Conservation (phyloP, 1,139 yeast genomes). For the Wickerhamomyces sp. region DNA sequence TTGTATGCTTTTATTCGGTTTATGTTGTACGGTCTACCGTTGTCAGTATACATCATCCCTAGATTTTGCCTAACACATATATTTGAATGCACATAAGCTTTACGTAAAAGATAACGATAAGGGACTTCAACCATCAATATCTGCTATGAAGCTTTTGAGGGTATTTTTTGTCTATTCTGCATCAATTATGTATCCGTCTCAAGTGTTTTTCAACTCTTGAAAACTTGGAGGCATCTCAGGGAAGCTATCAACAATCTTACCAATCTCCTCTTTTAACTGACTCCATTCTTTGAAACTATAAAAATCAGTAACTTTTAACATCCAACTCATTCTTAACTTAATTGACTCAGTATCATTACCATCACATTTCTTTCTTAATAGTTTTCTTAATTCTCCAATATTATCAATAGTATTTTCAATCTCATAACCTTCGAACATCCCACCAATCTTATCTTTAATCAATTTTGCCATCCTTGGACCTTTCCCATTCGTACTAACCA, state of each 20-base stretch:
- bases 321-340: constrained; percentile 69
- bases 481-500: constrained; percentile 82
- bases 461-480: constrained; percentile 72
- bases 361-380: constrained; percentile 41
- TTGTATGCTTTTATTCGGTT: too few species aligned
- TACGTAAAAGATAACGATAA: too few species aligned
- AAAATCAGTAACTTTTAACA: constrained; percentile 58
- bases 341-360: constrained; percentile 50
- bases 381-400: constrained; percentile 52
- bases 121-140: too few species aligned
- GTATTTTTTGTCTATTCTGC: too few species aligned
- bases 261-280: constrained; percentile 26
- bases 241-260: constrained; percentile 24
- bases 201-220: constrained; percentile 2
- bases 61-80: neutral
- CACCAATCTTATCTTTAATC: constrained; percentile 46
- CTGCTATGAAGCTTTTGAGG: too few species aligned
- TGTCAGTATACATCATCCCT: neutral
- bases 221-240: constrained; percentile 28
- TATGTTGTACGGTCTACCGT: neutral
- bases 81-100: too few species aligned
- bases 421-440: constrained; percentile 28
- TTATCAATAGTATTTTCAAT: constrained; percentile 60
- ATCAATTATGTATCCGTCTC: too few species aligned
- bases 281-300: constrained; percentile 61